Evolutionary conservation across 2,329 filamentous ascomycete species (phyloP), one percentile per base, ranked within the genome.

Genomic region (Coleophoma crateriformis): DNA sequence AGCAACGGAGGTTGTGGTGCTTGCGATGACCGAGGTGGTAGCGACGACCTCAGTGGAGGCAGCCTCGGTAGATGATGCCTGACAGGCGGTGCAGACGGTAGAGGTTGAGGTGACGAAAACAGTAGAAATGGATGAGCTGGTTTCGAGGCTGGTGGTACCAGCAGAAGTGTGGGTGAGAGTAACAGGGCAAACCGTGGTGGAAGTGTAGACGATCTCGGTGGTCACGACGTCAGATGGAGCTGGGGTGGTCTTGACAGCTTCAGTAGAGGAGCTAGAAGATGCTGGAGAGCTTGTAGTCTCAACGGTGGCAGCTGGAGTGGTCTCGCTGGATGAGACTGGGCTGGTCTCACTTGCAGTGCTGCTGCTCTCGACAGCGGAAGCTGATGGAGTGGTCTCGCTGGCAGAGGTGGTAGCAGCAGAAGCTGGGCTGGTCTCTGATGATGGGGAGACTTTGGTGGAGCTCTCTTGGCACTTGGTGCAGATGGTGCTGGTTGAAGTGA

Each of bases 401-500:
- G n/a, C 19, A 19, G 37, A 39, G 37, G 37, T 8, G n/a, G 19
- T 14, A n/a, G 27, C 27, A 27, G 27, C 6, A 27, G 27, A 27
- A 27, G 35, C 45, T 11, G 33, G 15, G 10, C 19, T 32, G 20
- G 48, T 46, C 32, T 34, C 19, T 13, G 42, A 27, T 13, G 50
- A 35, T 13, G 50, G 19, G 33, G 44, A 40, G 13, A 45, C 49
- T 33, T 44, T 34, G 13, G 33, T 17, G 2, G 38, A 35, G 46
- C 19, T 44, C 42, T 35, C 42, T 12, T 39, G 61, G 50, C 58
- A 60, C 40, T 58, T 58, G 34, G 61, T 64, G 55, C 64, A 68
- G 54, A 62, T 50, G 6, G 61, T 63, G 32, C 49, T 49, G 19
- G 59, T 64, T 8, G 62, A 58, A 22, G 68, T 67, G 50, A 64